A percentile compares a stretch with the other conserved stretches of the same genome.
Conservation (phyloP, 2,329 filamentous ascomycete genomes). For the Chalara sp. region DNA sequence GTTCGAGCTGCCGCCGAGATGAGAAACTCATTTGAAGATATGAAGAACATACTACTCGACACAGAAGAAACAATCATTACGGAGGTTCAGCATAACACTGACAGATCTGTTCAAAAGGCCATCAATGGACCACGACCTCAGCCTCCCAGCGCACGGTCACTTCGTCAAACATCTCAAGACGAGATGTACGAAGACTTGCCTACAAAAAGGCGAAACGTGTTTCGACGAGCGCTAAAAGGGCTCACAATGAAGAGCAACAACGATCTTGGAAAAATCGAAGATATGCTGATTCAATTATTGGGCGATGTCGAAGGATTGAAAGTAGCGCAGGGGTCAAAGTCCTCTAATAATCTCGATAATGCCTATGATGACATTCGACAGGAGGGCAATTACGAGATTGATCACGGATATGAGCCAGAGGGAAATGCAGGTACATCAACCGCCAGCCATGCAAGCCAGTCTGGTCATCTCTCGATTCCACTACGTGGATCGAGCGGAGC, state of each 20-base stretch:
- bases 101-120: conserved; percentile 74
- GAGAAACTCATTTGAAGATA: conserved; percentile 91
- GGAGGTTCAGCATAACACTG: conserved; percentile 80
- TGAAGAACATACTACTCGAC: conserved; percentile 86
- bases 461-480: conserved; percentile 64
- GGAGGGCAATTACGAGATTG: conserved; percentile 58
- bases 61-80: conserved; percentile 87
- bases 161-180: conserved; percentile 41
- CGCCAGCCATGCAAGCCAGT: conserved; percentile 65
- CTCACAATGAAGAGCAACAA: conserved; percentile 81
- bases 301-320: conserved; percentile 85
- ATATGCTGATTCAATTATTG: conserved; percentile 86
- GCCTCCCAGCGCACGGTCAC: conserved; percentile 49
- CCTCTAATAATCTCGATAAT: conserved; percentile 48
- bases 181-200: conserved; percentile 48
- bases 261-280: conserved; percentile 82
- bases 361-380: conserved; percentile 65
- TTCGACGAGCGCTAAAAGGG: conserved; percentile 87
- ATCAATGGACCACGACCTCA: conserved; percentile 82
- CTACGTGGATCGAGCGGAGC: conserved; percentile 39
- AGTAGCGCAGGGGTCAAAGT: conserved; percentile 41
- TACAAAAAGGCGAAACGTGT: conserved; percentile 86
- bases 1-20: conserved; percentile 94
- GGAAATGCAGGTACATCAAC: conserved; percentile 71
- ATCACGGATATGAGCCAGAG: conserved; percentile 76